phyloP scores from a whole-genome alignment of 2,329 filamentous ascomycete genomes.

The Trichophyton simii region DNA sequence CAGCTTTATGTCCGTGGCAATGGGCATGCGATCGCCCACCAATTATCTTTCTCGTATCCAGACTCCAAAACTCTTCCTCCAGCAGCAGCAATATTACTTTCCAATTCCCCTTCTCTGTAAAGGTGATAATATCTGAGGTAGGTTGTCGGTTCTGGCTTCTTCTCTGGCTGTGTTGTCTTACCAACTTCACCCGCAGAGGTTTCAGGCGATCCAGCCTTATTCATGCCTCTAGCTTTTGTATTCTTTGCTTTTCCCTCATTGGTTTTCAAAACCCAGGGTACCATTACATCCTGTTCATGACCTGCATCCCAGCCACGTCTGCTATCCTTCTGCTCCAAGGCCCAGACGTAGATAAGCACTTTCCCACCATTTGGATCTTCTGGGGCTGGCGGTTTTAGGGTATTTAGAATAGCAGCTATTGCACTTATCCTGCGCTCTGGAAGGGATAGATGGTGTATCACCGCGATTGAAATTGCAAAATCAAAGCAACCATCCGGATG shows the following conservation, averaged over 20 bases:
- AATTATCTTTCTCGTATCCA: conserved; percentile 96
- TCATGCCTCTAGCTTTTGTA: background rate
- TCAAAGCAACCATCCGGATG: conserved; percentile 57
- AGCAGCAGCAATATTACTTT: conserved; percentile 60
- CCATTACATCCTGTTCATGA: conserved; percentile 79
- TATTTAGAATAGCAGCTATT: conserved; percentile 56
- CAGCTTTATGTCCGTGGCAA: conserved; percentile 5
- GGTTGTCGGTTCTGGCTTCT: conserved; percentile 22
- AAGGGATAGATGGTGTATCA: conserved; percentile 86
- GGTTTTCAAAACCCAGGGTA: conserved; percentile 73
- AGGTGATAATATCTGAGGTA: conserved; percentile 93
- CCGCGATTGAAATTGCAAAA: conserved; percentile 88
- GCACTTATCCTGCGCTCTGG: conserved; percentile 58
- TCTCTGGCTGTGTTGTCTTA: background rate
- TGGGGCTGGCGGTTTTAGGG: conserved; percentile 36
- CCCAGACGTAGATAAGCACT: conserved; percentile 85
- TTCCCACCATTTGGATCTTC: conserved; percentile 39
- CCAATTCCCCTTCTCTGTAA: conserved; percentile 75
- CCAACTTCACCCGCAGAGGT: background rate
- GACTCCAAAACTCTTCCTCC: conserved; percentile 64
- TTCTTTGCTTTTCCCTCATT: conserved; percentile 11
- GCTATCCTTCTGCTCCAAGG: conserved; percentile 77
- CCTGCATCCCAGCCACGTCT: conserved; percentile 79
- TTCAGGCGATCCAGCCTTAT: background rate
- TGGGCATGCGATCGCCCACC: conserved; percentile 66